Base-by-base conservation (phyloP, 2,329 filamentous ascomycete genomes). In the Colletotrichum chlorophyti region DNA sequence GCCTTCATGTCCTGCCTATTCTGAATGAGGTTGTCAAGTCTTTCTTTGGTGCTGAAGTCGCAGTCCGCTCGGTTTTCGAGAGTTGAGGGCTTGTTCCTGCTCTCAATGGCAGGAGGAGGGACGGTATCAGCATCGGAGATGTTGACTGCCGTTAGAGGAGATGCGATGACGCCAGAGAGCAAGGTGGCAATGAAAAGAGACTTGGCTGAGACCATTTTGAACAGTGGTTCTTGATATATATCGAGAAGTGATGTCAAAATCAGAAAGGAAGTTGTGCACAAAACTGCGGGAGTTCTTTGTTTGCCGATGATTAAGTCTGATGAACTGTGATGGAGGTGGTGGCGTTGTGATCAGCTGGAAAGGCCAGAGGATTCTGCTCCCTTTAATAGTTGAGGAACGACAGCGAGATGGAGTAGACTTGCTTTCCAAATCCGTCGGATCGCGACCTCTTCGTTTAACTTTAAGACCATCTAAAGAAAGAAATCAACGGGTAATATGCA, bases 11-110 rank as follows among this genome's bases (percentile, higher is more conserved):
- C 60, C 14, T 48, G 26, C 50, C 65, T 62, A 51, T 68, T 68
- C 49, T 65, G 64, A 34, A 74, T 73, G 62, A 70, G 71, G 37
- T 66, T 63, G 17, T 63, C 62, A 40, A 59, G 43, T 2, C 51
- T 46, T 4, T 23, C 6, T 32, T 55, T 59, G 6, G 32, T 26
- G 9, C 9, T 14, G 4, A 6, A 26, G 26, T 43, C 51, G 38
- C 43, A 57, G 19, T 21, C 46, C 2, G 14, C 8, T 5, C 40
- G 26, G 21, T 37, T 35, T 40, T 55, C 47, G 27, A 5, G 6
- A 9, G 8, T 10, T 17, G 19, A 8, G 2, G 19, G 29, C 26
- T 51, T 26, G 10, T 21, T 37, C 9, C 51, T 17, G 7, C 29
- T 12, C 14, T 48, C 50, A 7, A 59, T 38, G 2, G 32, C 17